Percentiles rank a stretch among this genome's conserved stretches.
Conservation (phyloP, 768 basidiomycete genomes). For the Rubroboletus satanas region DNA sequence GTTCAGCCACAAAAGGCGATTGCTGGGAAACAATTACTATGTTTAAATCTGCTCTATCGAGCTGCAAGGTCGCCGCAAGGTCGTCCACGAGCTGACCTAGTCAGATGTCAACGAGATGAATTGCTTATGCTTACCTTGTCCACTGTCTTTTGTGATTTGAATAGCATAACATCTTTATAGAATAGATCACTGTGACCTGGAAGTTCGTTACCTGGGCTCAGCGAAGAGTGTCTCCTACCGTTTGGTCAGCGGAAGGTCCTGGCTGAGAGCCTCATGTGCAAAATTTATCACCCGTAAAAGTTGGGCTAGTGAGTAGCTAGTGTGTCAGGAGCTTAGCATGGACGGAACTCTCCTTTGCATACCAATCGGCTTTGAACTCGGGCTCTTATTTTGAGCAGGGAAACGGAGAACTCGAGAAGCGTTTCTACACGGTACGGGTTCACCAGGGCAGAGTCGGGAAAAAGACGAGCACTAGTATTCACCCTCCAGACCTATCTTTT, state of each 20-base stretch:
- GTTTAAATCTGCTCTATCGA: constrained; percentile 73
- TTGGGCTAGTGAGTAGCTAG: constrained; percentile 47
- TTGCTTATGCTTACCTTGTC: constrained; percentile 52
- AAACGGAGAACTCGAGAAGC: constrained; percentile 31
- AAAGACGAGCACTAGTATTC: background rate
- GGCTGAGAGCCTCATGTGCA: constrained; percentile 62
- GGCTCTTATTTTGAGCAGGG: constrained; percentile 34
- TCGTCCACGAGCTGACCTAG: constrained; percentile 78
- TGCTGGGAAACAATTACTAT: constrained; percentile 45
- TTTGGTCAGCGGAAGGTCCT: constrained; percentile 58
- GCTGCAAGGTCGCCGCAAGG: constrained; percentile 74
- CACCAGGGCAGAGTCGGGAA: background rate
- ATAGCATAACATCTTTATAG: constrained; percentile 80
- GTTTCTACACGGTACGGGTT: constrained; percentile 7
- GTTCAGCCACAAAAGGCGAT: constrained; percentile 7
- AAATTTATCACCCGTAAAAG: constrained; percentile 62
- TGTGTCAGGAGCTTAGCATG: background rate
- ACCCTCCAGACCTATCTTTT: constrained; percentile 33
- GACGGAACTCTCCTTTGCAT: background rate
- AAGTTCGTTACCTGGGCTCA: constrained; percentile 8
- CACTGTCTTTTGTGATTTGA: constrained; percentile 72
- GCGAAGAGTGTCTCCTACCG: constrained; percentile 37
- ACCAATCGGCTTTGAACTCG: constrained; percentile 45
- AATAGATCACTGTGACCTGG: constrained; percentile 67
- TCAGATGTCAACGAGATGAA: background rate